phyloP scores from a whole-genome alignment of 139 green algal species.

The Tetraselmis chui region DNA sequence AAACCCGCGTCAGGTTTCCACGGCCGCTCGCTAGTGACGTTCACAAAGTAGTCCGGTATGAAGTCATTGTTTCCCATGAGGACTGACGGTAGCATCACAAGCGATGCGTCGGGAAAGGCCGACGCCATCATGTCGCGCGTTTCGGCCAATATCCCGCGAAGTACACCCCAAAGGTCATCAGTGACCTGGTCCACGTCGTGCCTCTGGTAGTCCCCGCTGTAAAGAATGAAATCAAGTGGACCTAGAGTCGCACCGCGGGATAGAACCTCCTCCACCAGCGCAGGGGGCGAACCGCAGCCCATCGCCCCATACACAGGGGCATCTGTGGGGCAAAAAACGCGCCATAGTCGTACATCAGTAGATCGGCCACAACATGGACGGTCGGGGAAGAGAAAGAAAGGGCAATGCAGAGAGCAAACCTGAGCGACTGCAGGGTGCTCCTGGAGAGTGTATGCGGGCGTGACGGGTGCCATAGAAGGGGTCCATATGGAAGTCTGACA shows the following conservation, averaged over 20 bases:
- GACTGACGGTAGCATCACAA: not conserved
- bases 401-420: not conserved
- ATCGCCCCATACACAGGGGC: not conserved
- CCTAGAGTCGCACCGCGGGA: too few relatives aligned
- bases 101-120: not conserved
- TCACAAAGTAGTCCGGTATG: not conserved
- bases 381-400: not conserved
- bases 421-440: not conserved
- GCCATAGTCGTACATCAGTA: not conserved
- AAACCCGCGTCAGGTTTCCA: not conserved
- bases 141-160: not conserved
- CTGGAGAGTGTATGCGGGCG: not conserved
- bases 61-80: not conserved
- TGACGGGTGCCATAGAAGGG: not conserved
- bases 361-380: not conserved
- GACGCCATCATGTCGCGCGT: not conserved
- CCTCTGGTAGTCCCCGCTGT: not conserved
- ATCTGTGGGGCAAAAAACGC: not conserved
- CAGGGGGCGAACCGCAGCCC: not conserved
- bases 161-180: not conserved
- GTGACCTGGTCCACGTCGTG: not conserved
- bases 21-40: not conserved
- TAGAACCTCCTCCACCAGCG: not conserved
- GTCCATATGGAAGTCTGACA: not conserved
- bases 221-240: not conserved